These are phyloP conservation scores for Rhodotorula sp. DNA, from an alignment of 1,284 basidiomycete genomes.

Conservation along the genomic window DNA sequence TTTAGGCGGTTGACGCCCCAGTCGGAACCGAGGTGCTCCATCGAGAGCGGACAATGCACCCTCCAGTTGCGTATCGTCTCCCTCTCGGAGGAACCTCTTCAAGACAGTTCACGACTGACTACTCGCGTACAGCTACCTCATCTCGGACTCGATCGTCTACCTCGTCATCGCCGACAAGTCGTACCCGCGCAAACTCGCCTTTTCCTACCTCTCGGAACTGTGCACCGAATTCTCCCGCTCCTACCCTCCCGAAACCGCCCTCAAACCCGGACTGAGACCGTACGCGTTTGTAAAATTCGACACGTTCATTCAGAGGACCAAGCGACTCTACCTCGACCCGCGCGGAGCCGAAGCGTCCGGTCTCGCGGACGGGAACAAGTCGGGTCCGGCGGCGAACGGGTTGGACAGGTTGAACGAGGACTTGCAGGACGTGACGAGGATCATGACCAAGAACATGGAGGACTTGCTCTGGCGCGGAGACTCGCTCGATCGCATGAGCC, in stretches of 20 bases:
- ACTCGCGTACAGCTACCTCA: conserved; percentile 72
- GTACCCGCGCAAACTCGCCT: conserved; percentile 95
- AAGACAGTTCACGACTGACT: neutral
- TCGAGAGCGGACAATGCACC: conserved; percentile 91
- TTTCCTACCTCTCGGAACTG: conserved; percentile 94
- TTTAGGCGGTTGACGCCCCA: conserved; percentile 90
- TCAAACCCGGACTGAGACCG: conserved; percentile 57
- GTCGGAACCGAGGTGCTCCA: conserved; percentile 91
- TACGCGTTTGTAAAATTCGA: conserved; percentile 97
- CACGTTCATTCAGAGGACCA: conserved; percentile 98
- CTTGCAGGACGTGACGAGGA: conserved; percentile 92
- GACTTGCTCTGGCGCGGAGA: conserved; percentile 97
- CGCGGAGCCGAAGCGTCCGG: conserved; percentile 67
- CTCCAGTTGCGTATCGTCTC: conserved; percentile 68
- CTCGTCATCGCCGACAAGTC: conserved; percentile 93
- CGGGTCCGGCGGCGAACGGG: conserved; percentile 31
- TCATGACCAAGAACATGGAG: conserved; percentile 99
- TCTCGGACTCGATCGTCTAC: conserved; percentile 88
- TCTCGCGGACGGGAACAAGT: conserved; percentile 2
- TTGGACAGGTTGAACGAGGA: conserved; percentile 92
- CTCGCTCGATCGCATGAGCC: conserved; percentile 95
- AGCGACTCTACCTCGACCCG: conserved; percentile 89
- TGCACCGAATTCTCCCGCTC: conserved; percentile 78
- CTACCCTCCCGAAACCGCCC: conserved; percentile 41
- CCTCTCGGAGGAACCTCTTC: neutral